Percentiles rank a stretch among this genome's conserved stretches.
Evolutionary conservation across 108 stramenopile species (phyloP).

Genomic region (Skeletonema potamos): DNA sequence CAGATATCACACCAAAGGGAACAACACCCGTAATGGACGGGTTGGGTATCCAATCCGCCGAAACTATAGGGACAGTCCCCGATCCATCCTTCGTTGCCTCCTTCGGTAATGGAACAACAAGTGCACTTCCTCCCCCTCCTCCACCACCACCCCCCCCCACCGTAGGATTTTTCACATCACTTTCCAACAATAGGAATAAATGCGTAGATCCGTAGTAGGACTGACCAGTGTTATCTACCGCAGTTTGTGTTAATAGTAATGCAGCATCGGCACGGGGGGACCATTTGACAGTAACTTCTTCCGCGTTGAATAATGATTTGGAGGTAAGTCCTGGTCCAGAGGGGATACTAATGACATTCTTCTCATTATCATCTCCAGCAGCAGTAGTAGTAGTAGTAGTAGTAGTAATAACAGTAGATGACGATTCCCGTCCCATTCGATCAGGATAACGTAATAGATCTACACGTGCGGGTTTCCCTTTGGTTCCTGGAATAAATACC

Average conservation of each 20-base stretch:
- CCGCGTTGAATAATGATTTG: slow-evolving; percentile 83
- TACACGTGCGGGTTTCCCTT: slow-evolving; percentile 87
- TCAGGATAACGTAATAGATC: slow-evolving; percentile 72
- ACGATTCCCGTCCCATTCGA: slow-evolving; percentile 29
- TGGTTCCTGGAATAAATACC: slow-evolving; percentile 80
- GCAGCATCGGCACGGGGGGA: slow-evolving; percentile 79
- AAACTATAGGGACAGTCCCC: slow-evolving; percentile 69
- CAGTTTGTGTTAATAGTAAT: slow-evolving; percentile 81
- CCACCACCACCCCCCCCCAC: no score
- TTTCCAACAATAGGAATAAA: slow-evolving; percentile 76
- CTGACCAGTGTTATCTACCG: slow-evolving; percentile 90
- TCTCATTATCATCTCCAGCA: not conserved
- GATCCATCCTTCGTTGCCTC: slow-evolving; percentile 29
- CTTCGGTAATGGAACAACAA: slow-evolving; percentile 70
- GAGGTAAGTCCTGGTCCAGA: slow-evolving; percentile 56
- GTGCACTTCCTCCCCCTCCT: no score
- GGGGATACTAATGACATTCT: slow-evolving; percentile 2
- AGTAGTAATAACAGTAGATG: slow-evolving; percentile 21
- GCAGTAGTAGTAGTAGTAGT: no score
- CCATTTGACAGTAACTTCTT: slow-evolving; percentile 76
- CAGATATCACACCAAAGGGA: slow-evolving; percentile 88
- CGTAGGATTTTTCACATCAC: slow-evolving; percentile 22
- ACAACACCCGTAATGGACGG: slow-evolving; percentile 55
- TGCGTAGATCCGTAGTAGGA: slow-evolving; percentile 95
- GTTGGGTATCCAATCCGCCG: slow-evolving; percentile 90